These are phyloP conservation scores for Isabelozyma rhagii DNA, from an alignment of 805 yeast genomes.

Conservation along the genomic window DNA sequence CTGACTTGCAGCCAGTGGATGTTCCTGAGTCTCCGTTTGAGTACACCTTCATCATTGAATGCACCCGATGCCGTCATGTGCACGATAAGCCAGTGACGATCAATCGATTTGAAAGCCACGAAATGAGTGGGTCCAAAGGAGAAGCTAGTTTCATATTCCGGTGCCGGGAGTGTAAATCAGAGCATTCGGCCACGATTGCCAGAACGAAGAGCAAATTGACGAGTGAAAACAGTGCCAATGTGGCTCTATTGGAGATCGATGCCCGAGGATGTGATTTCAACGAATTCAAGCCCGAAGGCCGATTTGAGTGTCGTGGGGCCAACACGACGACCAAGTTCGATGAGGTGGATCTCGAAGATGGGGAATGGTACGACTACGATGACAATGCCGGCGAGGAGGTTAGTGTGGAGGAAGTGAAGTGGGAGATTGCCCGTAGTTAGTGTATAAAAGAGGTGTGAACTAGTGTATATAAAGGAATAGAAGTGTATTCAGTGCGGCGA, in stretches of 20 bases:
- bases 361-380: slow-evolving; percentile 95
- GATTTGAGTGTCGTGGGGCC: slow-evolving; percentile 53
- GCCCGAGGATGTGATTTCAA: slow-evolving; percentile 79
- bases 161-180: slow-evolving; percentile 61
- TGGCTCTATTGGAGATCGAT: slow-evolving; percentile 64
- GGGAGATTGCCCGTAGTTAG: slow-evolving; percentile 45
- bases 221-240: slow-evolving; percentile 38
- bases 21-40: slow-evolving; percentile 60
- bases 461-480: too few species aligned
- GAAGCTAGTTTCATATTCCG: slow-evolving; percentile 79
- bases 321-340: slow-evolving; percentile 50
- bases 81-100: slow-evolving; percentile 71
- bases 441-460: not conserved
- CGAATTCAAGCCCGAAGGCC: slow-evolving; percentile 67
- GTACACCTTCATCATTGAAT: slow-evolving; percentile 69
- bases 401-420: slow-evolving; percentile 67
- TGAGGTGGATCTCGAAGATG: slow-evolving; percentile 66
- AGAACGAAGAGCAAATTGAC: slow-evolving; percentile 30
- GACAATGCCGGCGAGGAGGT: slow-evolving; percentile 81
- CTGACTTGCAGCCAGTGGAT: slow-evolving; percentile 59
- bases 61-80: slow-evolving; percentile 75
- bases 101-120: slow-evolving; percentile 63
- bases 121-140: slow-evolving; percentile 69
- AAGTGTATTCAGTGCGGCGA: too few species aligned
- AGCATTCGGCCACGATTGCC: slow-evolving; percentile 33